Percentiles rank a stretch among this genome's conserved stretches.
Evolutionary conservation across 2,329 filamentous ascomycete genomes (phyloP).

Genomic region (Pseudogymnoascus sp.): DNA sequence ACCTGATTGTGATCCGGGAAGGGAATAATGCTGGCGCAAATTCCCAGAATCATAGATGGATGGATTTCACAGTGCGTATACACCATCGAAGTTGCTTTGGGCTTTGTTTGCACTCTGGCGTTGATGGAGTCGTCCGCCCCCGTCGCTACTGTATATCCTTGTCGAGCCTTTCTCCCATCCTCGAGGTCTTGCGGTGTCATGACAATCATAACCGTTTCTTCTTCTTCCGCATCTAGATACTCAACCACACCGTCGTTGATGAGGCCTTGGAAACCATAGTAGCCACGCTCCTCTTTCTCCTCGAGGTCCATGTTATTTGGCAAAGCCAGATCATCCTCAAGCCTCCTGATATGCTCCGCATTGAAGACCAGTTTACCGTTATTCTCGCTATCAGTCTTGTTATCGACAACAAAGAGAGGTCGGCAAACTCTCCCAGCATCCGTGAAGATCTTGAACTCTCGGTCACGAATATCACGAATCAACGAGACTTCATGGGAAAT

Average conservation of each 20-base stretch:
- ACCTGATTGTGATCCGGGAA: constrained; percentile 98
- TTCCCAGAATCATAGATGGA: constrained; percentile 96
- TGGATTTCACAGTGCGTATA: constrained; percentile 95
- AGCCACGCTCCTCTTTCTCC: constrained; percentile 46
- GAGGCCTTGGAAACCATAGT: constrained; percentile 83
- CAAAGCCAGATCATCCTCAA: constrained; percentile 65
- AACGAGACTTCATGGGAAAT: constrained; percentile 90
- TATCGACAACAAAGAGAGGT: constrained; percentile 88
- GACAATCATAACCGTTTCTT: constrained; percentile 97
- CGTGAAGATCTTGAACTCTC: constrained; percentile 97
- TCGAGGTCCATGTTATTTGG: constrained; percentile 51
- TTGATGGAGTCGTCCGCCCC: background rate
- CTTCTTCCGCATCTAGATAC: constrained; percentile 95
- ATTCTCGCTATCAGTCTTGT: constrained; percentile 65
- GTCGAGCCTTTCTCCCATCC: background rate
- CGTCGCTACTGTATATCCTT: background rate
- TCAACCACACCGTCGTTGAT: constrained; percentile 81
- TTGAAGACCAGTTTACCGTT: constrained; percentile 72
- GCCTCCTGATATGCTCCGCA: constrained; percentile 69
- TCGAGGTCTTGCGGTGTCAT: constrained; percentile 97
- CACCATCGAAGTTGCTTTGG: constrained; percentile 8
- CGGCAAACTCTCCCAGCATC: constrained; percentile 93
- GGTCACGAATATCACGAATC: constrained; percentile 90
- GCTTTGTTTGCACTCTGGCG: constrained; percentile 7
- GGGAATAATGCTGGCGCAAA: constrained; percentile 97